Evolutionary conservation across 345 rosid species (phyloP).

Genomic region (Dimocarpus longan): DNA sequence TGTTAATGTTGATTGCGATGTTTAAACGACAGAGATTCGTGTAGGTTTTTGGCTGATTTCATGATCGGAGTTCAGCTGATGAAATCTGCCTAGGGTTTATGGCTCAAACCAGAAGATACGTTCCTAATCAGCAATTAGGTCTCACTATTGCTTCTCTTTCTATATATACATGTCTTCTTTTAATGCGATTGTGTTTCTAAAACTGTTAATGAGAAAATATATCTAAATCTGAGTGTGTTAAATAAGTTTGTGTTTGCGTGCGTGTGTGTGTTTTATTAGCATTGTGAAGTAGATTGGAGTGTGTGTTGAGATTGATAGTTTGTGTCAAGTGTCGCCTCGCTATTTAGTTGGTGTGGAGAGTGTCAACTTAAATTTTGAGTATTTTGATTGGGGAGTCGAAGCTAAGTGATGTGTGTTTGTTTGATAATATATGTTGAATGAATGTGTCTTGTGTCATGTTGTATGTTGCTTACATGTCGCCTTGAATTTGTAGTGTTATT

Average conservation of each 20-base stretch:
- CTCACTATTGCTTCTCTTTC: not conserved
- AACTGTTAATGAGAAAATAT: not conserved
- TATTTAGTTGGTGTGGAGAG: not conserved
- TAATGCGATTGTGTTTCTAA: not conserved
- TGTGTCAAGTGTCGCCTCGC: not conserved
- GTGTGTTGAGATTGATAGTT: not conserved
- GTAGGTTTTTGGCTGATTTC: constrained; percentile 1
- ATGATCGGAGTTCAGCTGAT: constrained; percentile 16
- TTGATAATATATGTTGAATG: not conserved
- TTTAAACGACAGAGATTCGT: constrained; percentile 16
- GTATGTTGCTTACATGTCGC: not conserved
- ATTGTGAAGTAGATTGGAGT: constrained; percentile 1
- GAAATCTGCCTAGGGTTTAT: constrained; percentile 33
- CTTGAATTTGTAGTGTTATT: not conserved
- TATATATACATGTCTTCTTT: not conserved
- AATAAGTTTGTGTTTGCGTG: too few relatives aligned
- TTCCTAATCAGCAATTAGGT: constrained; percentile 42
- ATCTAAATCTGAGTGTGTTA: too few relatives aligned
- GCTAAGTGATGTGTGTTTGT: not conserved
- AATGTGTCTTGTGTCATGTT: not conserved
- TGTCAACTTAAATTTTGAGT: not conserved
- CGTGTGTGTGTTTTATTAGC: not conserved
- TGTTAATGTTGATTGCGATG: not conserved
- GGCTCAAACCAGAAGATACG: constrained; percentile 43
- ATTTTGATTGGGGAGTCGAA: not conserved